Evolutionary conservation across 2,329 filamentous ascomycete genomes (phyloP).

Genomic region (Fusarium aywerte): DNA sequence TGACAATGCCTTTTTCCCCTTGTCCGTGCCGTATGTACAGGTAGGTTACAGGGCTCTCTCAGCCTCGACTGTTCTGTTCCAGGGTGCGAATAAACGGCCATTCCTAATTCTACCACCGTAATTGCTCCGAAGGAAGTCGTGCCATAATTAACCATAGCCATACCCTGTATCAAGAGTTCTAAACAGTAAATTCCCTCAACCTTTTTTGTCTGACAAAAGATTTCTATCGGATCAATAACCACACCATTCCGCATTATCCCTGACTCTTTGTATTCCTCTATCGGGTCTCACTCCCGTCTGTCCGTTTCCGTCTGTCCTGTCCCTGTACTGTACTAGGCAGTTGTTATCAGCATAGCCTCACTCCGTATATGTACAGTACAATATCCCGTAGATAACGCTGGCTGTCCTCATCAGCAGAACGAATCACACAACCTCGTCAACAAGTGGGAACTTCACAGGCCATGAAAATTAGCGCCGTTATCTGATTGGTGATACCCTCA

Average conservation of each 20-base stretch:
- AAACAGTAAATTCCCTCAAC: constrained; percentile 21
- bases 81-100: constrained; percentile 22
- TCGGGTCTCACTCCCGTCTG: constrained; percentile 18
- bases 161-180: background rate
- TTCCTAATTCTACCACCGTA: constrained; percentile 23
- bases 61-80: background rate
- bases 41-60: constrained; percentile 12
- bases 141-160: no score
- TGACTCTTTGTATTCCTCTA: background rate
- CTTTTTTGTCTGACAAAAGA: background rate
- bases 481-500: constrained; percentile 37
- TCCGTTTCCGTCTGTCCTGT: constrained; percentile 20
- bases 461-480: constrained; percentile 29
- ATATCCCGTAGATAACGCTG: constrained; percentile 34
- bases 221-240: constrained; percentile 2
- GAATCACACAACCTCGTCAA: constrained; percentile 4
- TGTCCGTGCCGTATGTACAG: no score
- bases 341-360: constrained; percentile 17
- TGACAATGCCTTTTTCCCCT: background rate
- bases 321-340: background rate
- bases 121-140: constrained; percentile 1
- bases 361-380: constrained; percentile 18
- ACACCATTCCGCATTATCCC: background rate
- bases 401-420: background rate
- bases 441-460: background rate